Base-by-base conservation (phyloP, 768 basidiomycete genomes). In the Lyophyllum atratum region DNA sequence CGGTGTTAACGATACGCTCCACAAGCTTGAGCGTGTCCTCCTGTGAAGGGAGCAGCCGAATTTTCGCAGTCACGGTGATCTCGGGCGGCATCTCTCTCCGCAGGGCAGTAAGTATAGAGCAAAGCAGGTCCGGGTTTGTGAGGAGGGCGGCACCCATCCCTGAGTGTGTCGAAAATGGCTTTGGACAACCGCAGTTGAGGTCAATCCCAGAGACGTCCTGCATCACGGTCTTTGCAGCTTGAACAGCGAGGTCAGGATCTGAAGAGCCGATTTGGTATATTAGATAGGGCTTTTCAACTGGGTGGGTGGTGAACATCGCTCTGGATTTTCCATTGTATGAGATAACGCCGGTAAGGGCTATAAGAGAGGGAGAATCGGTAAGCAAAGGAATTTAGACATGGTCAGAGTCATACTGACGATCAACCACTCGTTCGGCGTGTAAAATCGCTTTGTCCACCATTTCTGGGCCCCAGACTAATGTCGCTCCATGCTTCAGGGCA, bases 91-190 rank as follows among this genome's bases (percentile, higher is more conserved):
- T 82, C 31, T 82, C 84, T 43, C 71, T 75, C 55, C 95, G 80
- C 42, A 99, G 77, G 5, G 91, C 88, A 0, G 81, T 84, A 28
- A 99, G 82, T 65, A 99, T 98, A 19, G 88, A 81, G 67, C 94
- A 95, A 9, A 99, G 81, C 29, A 94, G 77, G 66, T 98, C 94
- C 0, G 97, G 95, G 33, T 90, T 96, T 3, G 90, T 86, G 49
- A 99, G 84, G 14, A 99, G 79, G 2, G 95, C 96, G 0, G 97
- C 96, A 9, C 97, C 97, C 95, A 98, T 98, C 0, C 97, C 97
- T 0, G 89, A 75, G 62, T 92, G 89, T 0, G 93, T 94, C 21
- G 94, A 96, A 72, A 98, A 98, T 0, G 95, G 92, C 65, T 96
- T 96, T 0, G 95, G 95, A 68, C 96, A 99, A 0, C 96, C 97